These are phyloP conservation scores for Kwoniella mangroviensis DNA, from an alignment of 768 basidiomycete genomes.

Conservation along the genomic window DNA sequence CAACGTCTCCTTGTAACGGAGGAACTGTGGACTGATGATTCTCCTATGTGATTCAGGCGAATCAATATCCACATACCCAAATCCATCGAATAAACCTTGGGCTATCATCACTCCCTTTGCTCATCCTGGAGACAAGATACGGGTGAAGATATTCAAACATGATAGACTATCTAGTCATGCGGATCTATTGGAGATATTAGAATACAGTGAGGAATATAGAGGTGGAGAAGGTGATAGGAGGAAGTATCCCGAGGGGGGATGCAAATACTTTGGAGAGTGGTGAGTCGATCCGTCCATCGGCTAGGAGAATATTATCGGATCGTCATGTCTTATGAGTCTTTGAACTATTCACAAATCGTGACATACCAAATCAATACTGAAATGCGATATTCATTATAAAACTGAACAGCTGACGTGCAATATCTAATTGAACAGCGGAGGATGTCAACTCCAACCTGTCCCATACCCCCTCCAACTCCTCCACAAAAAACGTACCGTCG, in stretches of 20 bases:
- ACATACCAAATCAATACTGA: no score
- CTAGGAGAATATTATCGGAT: no score
- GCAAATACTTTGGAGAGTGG: slow-evolving; percentile 86
- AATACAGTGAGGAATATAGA: slow-evolving; percentile 43
- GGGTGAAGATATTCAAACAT: slow-evolving; percentile 72
- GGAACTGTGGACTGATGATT: neutral
- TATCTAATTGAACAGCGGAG: slow-evolving; percentile 57
- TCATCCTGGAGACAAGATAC: slow-evolving; percentile 79
- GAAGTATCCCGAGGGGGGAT: slow-evolving; percentile 70
- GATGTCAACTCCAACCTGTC: slow-evolving; percentile 93
- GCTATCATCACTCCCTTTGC: slow-evolving; percentile 81
- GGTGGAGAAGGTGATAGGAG: slow-evolving; percentile 64
- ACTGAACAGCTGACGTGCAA: neutral
- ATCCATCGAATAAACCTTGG: slow-evolving; percentile 71
- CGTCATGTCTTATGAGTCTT: no score
- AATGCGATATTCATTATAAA: no score
- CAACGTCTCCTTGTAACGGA: no score
- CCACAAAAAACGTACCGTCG: slow-evolving; percentile 65
- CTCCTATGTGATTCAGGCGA: slow-evolving; percentile 27
- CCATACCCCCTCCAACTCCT: slow-evolving; percentile 84
- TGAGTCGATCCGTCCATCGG: slow-evolving; percentile 48
- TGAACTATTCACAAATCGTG: no score
- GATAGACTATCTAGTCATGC: slow-evolving; percentile 72
- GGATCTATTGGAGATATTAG: slow-evolving; percentile 60
- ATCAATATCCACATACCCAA: slow-evolving; percentile 59